Conservation (phyloP, 164 flowering plant genomes). For the Vitis riparia region DNA sequence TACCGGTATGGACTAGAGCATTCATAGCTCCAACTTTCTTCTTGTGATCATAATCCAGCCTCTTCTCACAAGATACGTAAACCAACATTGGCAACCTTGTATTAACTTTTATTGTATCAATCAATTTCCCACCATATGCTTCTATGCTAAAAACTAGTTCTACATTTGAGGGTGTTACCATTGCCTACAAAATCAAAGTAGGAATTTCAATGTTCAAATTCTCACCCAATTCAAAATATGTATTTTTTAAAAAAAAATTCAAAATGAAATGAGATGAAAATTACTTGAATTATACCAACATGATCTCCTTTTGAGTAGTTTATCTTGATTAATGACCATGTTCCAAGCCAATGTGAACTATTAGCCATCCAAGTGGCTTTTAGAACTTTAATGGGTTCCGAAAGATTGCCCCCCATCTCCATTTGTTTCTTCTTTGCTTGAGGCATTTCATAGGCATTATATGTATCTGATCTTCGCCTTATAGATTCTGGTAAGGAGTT, state of each 20-base stretch:
- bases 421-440: conserved; percentile 62
- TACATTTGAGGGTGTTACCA: conserved; percentile 78
- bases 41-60: conserved; percentile 91
- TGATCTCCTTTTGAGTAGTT: conserved; percentile 92
- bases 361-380: conserved; percentile 98
- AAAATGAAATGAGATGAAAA: background rate
- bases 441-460: conserved; percentile 72
- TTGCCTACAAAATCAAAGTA: conserved; percentile 41
- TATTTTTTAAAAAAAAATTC: background rate
- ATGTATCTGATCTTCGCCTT: conserved; percentile 85
- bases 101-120: conserved; percentile 74
- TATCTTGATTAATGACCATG: conserved; percentile 63
- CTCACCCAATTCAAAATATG: background rate
- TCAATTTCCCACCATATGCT: conserved; percentile 38
- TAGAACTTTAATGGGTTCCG: conserved; percentile 54
- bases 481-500: conserved; percentile 84
- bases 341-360: conserved; percentile 92
- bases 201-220: background rate
- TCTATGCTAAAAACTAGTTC: conserved; percentile 51
- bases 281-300: conserved; percentile 88
- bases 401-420: conserved; percentile 51
- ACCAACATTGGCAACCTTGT: conserved; percentile 85
- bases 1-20: conserved; percentile 80
- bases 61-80: conserved; percentile 89
- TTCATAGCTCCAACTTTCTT: conserved; percentile 99